These are phyloP conservation scores for Amorphotheca resinae DNA, from an alignment of 495 filamentous ascomycete genomes.

Conservation along the genomic window DNA sequence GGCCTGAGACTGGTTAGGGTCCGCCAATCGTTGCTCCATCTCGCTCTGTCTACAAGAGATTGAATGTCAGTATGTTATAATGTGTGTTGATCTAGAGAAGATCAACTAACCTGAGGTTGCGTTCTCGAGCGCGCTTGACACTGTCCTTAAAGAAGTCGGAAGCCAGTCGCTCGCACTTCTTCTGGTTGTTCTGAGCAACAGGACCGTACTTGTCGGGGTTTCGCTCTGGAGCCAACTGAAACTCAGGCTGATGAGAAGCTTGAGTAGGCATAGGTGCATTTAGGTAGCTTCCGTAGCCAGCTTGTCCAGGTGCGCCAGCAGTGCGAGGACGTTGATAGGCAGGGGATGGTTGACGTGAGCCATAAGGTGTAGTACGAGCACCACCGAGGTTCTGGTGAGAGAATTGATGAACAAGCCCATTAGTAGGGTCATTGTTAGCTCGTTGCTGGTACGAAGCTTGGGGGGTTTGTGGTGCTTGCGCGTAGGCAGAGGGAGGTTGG, in stretches of 20 bases:
- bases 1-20: constrained; percentile 57
- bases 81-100: no score
- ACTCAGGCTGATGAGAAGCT: constrained; percentile 31
- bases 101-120: constrained; percentile 63
- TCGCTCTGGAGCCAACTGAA: constrained; percentile 50
- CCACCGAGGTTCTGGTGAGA: constrained; percentile 89
- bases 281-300: constrained; percentile 50
- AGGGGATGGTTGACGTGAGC: constrained; percentile 54
- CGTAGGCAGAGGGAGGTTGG: constrained; percentile 22
- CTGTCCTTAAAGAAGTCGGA: constrained; percentile 93
- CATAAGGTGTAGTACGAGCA: constrained; percentile 56
- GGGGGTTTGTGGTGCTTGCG: constrained; percentile 23
- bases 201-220: constrained; percentile 63
- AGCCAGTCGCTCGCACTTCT: constrained; percentile 65
- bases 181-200: constrained; percentile 51
- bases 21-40: constrained; percentile 68
- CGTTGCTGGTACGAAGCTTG: constrained; percentile 39
- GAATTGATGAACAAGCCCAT: constrained; percentile 88
- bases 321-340: constrained; percentile 59
- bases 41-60: constrained; percentile 59
- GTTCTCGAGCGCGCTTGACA: constrained; percentile 79
- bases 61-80: no score
- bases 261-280: constrained; percentile 48
- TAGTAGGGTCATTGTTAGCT: constrained; percentile 55
- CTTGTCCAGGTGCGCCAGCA: constrained; percentile 49